Base-by-base conservation (phyloP, 306 rosid genomes). In the Cicer yamashitae region DNA sequence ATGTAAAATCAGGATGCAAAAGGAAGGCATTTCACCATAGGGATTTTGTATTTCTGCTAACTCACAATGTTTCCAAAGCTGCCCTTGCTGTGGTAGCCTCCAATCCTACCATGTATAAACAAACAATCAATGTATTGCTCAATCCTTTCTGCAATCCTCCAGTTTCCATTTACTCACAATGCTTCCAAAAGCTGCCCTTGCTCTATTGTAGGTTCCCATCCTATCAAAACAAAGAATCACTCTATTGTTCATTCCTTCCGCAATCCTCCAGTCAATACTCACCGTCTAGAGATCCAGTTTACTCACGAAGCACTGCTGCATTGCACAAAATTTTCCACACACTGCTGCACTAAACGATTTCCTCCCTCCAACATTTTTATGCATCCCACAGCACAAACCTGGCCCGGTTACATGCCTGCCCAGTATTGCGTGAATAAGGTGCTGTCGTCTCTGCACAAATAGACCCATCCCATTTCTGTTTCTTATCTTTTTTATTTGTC, bases 1-100 rank as follows among this genome's bases (percentile, higher is more conserved):
- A 65, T 41, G 53, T 17, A 64, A 64, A 39, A 39, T 64, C 14
- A 64, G 30, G 70, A 41, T 41, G 70, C 70, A 64, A 64, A 41
- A 64, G 6, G 9, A 43, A 17, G 38, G 53, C 50, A 45, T 65
- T 65, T 43, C 17, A 43, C 50, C 38, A 17, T 3, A 64, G 51
- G 50, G 14, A 50, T 41, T 41, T 8, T 40, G 51, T 37, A 18
- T 65, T 17, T 17, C 52, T 65, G 52, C 43, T 65, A 17, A 65
- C 52, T 2, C 37, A 8, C 69, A 63, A 14, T 40, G 50, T 30
- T 15, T 40, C 22, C 45, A 37, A 51, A 13, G 44, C 30, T 4
- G 12, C 37, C 34, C 15, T 58, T 20, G 9, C 7, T 22, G 15
- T 22, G 14, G 14, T 30, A 51, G 57, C 20, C 57, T 51, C 57